Evolutionary conservation across 805 yeast species (phyloP).

Genomic region (Metschnikowia henanensis): DNA sequence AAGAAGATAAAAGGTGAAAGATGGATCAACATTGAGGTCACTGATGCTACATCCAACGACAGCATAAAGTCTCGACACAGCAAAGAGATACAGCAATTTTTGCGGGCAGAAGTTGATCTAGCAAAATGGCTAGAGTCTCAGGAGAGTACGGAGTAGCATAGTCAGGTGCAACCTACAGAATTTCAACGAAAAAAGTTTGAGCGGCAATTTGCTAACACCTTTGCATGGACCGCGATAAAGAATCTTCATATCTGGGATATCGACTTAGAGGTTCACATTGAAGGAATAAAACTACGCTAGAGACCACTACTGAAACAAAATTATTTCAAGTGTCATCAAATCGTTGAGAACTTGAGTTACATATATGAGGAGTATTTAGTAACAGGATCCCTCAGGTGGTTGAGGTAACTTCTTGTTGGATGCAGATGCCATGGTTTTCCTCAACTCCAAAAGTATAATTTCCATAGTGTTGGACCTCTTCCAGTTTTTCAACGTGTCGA

Average conservation of each 20-base stretch:
- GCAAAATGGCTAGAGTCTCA: slow-evolving; percentile 29
- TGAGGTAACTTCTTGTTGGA: slow-evolving; percentile 83
- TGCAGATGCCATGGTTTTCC: slow-evolving; percentile 82
- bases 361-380: slow-evolving; percentile 27
- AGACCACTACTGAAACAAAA: neutral
- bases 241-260: too few relatives aligned
- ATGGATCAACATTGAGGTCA: slow-evolving; percentile 43
- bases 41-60: slow-evolving; percentile 35
- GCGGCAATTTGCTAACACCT: too few relatives aligned
- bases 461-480: slow-evolving; percentile 91
- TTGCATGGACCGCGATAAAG: neutral
- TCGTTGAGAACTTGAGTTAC: too few relatives aligned
- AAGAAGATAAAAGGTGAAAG: slow-evolving; percentile 24
- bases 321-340: neutral
- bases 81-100: slow-evolving; percentile 32
- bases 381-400: slow-evolving; percentile 87
- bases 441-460: slow-evolving; percentile 80
- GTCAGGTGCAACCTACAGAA: too few relatives aligned
- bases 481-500: slow-evolving; percentile 80
- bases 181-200: too few relatives aligned
- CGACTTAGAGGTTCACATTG: neutral
- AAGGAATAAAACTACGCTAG: neutral
- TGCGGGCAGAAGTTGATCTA: slow-evolving; percentile 40
- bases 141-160: too few relatives aligned
- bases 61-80: slow-evolving; percentile 20